Base-by-base conservation (phyloP, 1,284 basidiomycete genomes). In the Dichomitus squalens region DNA sequence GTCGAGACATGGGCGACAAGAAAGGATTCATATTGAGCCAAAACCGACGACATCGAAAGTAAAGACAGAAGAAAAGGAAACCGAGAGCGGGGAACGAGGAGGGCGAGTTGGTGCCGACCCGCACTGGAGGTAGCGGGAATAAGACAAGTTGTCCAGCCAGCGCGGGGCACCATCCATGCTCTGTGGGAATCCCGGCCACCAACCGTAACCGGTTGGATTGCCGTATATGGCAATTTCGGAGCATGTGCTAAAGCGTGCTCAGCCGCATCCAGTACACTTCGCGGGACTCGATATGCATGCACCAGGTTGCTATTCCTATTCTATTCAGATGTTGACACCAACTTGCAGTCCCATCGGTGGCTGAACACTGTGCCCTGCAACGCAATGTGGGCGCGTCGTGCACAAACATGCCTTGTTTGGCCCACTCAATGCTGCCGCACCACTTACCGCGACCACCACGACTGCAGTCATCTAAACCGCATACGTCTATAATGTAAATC, bases 1-100 rank as follows among this genome's bases (percentile, higher is more conserved):
- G 92, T 87, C 8, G 88, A 86, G 33, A 91, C 86, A 75, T 96
- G 95, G 59, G 87, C 83, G 65, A 95, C 76, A 56, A 96, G 80
- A 68, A 95, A 92, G 35, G 82, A 77, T 72, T 95, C 92, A 75
- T 95, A 96, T 64, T 80, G 83, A 58, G 81, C 83, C 66, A 83
- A 65, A 44, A 74, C 66, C 25, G 75, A 76, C 63, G 81, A 73
- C 81, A 82, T 82, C 11, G 65, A 60, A 65, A 65, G 62, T 57
- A 66, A 58, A 53, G 60, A 61, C 44, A 57, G 59, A 58, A 66
- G 52, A 54, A 52, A 50, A 56, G 59, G 53, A 50, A 49, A 61
- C 56, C 56, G 43, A 49, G 59, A 39, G 36, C 48, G 57, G 49
- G 54, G 60, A 23, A 31, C 12, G 40, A 5, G 25, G 25, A 61